Conservation (phyloP, 345 rosid species). For the Clausena lansium region DNA sequence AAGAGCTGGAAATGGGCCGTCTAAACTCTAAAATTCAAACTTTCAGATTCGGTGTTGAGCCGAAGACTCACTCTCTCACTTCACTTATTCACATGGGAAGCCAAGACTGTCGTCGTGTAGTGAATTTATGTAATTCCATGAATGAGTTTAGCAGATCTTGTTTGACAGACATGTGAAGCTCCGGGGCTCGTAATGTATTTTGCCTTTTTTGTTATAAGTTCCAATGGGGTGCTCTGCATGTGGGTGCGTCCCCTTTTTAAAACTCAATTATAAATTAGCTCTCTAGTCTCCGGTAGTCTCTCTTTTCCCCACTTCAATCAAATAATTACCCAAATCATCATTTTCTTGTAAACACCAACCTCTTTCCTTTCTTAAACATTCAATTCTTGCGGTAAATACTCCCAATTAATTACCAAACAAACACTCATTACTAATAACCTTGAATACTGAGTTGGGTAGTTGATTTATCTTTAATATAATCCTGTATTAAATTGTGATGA, state of each 20-base stretch:
- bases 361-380: not conserved
- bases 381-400: slow-evolving; percentile 12
- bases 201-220: slow-evolving; percentile 24
- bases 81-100: slow-evolving; percentile 49
- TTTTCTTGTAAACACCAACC: slow-evolving; percentile 9
- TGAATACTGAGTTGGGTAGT: slow-evolving; percentile 42
- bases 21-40: slow-evolving; percentile 38
- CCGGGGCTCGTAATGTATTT: slow-evolving; percentile 17
- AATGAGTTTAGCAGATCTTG: slow-evolving; percentile 33
- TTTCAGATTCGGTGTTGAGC: slow-evolving; percentile 25
- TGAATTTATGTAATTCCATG: slow-evolving; percentile 36
- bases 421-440: slow-evolving; percentile 46
- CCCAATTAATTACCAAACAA: slow-evolving; percentile 36
- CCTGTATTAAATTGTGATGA: not conserved
- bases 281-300: slow-evolving; percentile 11
- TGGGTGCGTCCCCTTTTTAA: slow-evolving; percentile 17
- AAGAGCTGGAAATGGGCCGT: slow-evolving; percentile 22
- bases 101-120: slow-evolving; percentile 47
- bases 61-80: slow-evolving; percentile 28
- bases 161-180: slow-evolving; percentile 61
- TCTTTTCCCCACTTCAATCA: not conserved
- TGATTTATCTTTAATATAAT: not conserved
- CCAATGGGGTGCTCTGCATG: slow-evolving; percentile 52
- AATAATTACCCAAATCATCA: slow-evolving; percentile 38
- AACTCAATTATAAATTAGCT: slow-evolving; percentile 22